phyloP scores from a whole-genome alignment of 73 alveolate species.

The Tetrahymena malaccensis region DNA sequence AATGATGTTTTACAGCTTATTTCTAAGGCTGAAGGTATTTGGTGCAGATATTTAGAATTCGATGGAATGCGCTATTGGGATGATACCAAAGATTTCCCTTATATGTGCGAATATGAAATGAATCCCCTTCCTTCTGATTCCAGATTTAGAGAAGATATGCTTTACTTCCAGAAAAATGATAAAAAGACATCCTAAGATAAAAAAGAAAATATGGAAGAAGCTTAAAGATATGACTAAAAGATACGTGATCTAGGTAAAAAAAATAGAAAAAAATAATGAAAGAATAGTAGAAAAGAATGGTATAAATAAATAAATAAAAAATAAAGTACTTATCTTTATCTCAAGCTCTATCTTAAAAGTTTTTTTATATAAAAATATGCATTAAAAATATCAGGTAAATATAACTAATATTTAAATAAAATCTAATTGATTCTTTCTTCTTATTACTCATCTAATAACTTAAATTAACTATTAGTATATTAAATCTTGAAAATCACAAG shows the following conservation, averaged over 20 bases:
- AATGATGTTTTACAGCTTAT: conserved; percentile 4
- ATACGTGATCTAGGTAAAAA: conserved; percentile 1
- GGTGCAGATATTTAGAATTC: conserved; percentile 13
- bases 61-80: conserved; percentile 31
- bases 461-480: background rate
- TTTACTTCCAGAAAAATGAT: conserved; percentile 25
- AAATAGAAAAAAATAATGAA: background rate
- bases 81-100: conserved; percentile 8
- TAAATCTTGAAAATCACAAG: background rate
- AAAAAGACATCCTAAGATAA: background rate
- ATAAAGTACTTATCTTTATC: background rate
- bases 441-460: background rate
- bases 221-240: conserved; percentile 24
- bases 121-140: conserved; percentile 44
- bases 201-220: conserved; percentile 35
- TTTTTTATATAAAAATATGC: too few relatives aligned
- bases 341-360: too few relatives aligned
- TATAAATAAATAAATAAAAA: background rate
- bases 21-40: conserved; percentile 6
- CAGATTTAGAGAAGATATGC: conserved; percentile 17
- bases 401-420: too few relatives aligned
- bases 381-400: too few relatives aligned
- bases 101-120: conserved; percentile 19
- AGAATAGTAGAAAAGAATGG: too few relatives aligned
- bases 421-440: background rate